Evolutionary conservation across 495 filamentous ascomycete genomes (phyloP).

Genomic region (Eremomyces bilateralis): DNA sequence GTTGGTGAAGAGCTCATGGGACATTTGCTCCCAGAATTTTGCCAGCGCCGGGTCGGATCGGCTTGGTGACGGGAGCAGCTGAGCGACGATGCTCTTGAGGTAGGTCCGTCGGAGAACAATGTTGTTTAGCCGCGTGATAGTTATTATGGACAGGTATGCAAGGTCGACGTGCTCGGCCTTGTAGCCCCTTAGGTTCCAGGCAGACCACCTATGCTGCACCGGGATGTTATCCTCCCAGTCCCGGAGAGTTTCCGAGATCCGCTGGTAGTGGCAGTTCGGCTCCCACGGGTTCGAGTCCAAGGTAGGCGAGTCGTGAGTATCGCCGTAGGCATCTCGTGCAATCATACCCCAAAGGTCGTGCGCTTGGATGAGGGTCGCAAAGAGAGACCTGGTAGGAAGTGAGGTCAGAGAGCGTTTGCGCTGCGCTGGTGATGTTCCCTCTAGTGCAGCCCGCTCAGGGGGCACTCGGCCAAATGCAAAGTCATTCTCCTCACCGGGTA

Average conservation of each 20-base stretch:
- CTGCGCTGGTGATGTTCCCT: too few relatives aligned
- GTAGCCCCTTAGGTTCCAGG: slow-evolving; percentile 22
- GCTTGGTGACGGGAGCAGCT: background rate
- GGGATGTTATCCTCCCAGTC: slow-evolving; percentile 25
- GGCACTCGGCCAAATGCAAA: too few relatives aligned
- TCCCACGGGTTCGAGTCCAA: slow-evolving; percentile 20
- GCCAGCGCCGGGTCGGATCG: background rate
- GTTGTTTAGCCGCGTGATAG: slow-evolving; percentile 26
- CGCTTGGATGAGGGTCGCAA: too few relatives aligned
- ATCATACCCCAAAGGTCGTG: too few relatives aligned
- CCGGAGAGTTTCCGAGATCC: slow-evolving; percentile 17
- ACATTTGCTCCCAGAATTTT: slow-evolving; percentile 20
- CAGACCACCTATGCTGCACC: slow-evolving; percentile 23
- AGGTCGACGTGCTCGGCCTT: slow-evolving; percentile 23
- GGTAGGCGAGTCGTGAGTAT: slow-evolving; percentile 21
- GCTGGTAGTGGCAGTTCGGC: slow-evolving; percentile 21
- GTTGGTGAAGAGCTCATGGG: slow-evolving; percentile 25
- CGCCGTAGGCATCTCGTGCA: slow-evolving; percentile 28
- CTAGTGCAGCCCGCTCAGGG: too few relatives aligned
- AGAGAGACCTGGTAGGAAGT: too few relatives aligned
- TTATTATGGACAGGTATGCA: slow-evolving; percentile 28
- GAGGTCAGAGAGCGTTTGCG: too few relatives aligned
- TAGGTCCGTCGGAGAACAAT: slow-evolving; percentile 28
- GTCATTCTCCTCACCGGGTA: too few relatives aligned
- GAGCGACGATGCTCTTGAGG: slow-evolving; percentile 21